These are phyloP conservation scores for Amaranthus tricolor DNA, from an alignment of 179 eudicot species.

Conservation along the genomic window DNA sequence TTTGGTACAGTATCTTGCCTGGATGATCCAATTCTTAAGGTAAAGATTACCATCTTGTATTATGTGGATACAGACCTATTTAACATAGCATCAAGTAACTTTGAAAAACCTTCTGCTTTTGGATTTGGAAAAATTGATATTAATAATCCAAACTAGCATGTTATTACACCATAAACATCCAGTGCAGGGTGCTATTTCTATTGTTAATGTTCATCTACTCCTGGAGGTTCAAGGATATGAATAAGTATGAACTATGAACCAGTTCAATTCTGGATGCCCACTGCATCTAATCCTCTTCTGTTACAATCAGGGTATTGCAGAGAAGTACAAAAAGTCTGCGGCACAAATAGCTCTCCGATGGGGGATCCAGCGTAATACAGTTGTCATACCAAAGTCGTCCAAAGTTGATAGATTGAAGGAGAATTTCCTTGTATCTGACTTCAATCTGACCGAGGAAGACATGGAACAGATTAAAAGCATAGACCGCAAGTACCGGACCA, in stretches of 20 bases:
- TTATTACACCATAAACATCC: too few species aligned
- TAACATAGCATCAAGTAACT: neutral
- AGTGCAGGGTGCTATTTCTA: too few species aligned
- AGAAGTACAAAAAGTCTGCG: slow-evolving; percentile 68
- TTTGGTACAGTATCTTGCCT: slow-evolving; percentile 89
- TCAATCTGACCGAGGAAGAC: slow-evolving; percentile 73
- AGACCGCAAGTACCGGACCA: slow-evolving; percentile 72
- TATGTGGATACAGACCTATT: neutral
- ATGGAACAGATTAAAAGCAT: slow-evolving; percentile 66
- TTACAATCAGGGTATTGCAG: slow-evolving; percentile 62
- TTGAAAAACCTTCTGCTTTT: neutral
- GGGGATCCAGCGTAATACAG: slow-evolving; percentile 78
- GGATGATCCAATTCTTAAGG: slow-evolving; percentile 86
- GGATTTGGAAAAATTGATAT: neutral
- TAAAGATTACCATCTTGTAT: slow-evolving; percentile 23
- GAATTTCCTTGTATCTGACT: slow-evolving; percentile 65
- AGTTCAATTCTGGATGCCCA: neutral
- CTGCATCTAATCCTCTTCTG: neutral
- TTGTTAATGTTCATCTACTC: too few species aligned
- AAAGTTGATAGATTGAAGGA: slow-evolving; percentile 71
- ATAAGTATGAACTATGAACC: neutral
- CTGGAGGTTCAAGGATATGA: too few species aligned
- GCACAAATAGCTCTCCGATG: slow-evolving; percentile 89
- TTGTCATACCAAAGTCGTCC: slow-evolving; percentile 85
- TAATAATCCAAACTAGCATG: too few species aligned